These are phyloP conservation scores for Fraxinus velutina DNA, from an alignment of 305 asterid species.

Conservation along the genomic window DNA sequence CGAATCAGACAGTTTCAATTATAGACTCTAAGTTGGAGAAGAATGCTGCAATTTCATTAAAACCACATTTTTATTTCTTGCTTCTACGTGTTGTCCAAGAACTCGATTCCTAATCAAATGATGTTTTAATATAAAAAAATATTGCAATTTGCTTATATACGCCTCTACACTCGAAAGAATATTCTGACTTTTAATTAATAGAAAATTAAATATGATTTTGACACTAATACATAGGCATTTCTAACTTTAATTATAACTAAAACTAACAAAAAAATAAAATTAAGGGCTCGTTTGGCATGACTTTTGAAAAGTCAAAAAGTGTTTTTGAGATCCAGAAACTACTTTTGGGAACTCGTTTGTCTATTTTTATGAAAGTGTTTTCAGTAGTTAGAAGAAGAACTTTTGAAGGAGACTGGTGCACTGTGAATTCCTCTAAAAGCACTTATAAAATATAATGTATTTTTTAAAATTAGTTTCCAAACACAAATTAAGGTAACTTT, in stretches of 20 bases:
- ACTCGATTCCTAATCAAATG: constrained; percentile 25
- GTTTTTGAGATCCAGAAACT: no score
- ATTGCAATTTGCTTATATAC: constrained; percentile 20
- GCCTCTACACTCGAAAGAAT: constrained; percentile 5
- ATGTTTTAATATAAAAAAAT: background rate
- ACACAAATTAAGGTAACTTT: no score
- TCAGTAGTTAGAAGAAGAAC: no score
- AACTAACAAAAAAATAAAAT: background rate
- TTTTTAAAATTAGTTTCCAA: no score
- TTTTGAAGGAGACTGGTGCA: no score
- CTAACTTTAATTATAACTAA: constrained; percentile 32
- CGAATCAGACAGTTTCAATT: no score
- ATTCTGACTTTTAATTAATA: constrained; percentile 20
- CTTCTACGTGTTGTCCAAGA: constrained; percentile 19
- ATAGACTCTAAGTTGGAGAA: background rate
- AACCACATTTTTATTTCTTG: background rate
- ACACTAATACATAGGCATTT: constrained; percentile 17
- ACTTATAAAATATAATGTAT: no score
- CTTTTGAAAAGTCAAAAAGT: no score
- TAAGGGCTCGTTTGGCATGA: no score
- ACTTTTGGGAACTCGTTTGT: no score
- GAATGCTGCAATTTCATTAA: background rate
- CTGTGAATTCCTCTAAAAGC: no score
- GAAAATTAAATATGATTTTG: constrained; percentile 21
- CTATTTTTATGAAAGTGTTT: no score